Conservation (phyloP, 192 early-diverging fungal species). For the Coemansia sp. region DNA sequence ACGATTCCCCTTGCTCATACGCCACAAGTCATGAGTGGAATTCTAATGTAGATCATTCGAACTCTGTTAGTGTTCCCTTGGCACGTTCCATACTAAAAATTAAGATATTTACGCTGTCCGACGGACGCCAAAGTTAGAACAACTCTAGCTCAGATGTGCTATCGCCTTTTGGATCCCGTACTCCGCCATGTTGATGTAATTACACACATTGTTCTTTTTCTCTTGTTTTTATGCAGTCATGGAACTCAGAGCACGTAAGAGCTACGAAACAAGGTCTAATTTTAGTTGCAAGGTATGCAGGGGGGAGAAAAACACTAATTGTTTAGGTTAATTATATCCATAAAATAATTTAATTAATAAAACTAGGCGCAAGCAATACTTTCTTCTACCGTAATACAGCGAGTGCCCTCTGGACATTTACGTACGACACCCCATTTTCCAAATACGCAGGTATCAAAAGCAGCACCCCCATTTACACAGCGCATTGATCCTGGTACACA, state of each 20-base stretch:
- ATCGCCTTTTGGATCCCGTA: background rate
- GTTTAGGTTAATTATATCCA: background rate
- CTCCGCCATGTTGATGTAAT: background rate
- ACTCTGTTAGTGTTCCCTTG: background rate
- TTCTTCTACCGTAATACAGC: conserved; percentile 12
- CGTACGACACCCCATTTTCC: conserved; percentile 40
- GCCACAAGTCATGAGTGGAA: background rate
- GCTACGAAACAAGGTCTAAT: background rate
- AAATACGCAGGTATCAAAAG: conserved; percentile 45
- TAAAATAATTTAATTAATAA: background rate
- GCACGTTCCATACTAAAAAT: background rate
- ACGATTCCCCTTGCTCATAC: background rate
- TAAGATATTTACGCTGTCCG: background rate
- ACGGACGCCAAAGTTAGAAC: background rate
- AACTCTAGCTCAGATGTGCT: background rate
- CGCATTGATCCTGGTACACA: conserved; percentile 22
- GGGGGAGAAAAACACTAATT: background rate
- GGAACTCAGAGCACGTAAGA: background rate
- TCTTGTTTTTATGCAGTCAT: background rate
- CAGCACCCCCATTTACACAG: conserved; percentile 4
- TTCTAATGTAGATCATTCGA: background rate
- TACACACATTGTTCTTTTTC: background rate
- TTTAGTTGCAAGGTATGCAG: background rate
- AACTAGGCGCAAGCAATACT: conserved; percentile 30
- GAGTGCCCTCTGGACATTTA: conserved; percentile 26